Percentiles rank a stretch among this genome's conserved stretches.
phyloP scores from a whole-genome alignment of 345 rosid species.

The Gossypium ekmanianum region DNA sequence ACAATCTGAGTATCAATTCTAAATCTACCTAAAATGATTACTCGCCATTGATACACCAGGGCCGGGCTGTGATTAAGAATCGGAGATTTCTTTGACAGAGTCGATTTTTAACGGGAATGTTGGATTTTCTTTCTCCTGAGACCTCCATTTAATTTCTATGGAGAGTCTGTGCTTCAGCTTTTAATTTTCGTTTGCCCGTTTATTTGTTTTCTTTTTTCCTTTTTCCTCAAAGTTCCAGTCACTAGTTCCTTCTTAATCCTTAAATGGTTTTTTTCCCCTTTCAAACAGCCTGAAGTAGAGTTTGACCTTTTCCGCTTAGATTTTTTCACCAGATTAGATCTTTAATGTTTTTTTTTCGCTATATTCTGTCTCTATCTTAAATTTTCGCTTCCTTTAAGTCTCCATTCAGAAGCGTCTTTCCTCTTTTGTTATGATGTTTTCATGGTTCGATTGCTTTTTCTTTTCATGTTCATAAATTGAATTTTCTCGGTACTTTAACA shows the following conservation, averaged over 20 bases:
- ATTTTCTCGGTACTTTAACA: neutral
- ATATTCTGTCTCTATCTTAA: neutral
- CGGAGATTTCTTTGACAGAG: neutral
- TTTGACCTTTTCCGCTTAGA: neutral
- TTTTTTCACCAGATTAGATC: neutral
- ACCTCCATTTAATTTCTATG: neutral
- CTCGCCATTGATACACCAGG: neutral
- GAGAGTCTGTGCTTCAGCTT: neutral
- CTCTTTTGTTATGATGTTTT: neutral
- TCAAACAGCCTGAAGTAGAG: neutral
- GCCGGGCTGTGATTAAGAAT: neutral
- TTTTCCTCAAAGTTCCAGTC: neutral
- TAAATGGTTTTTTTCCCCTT: neutral
- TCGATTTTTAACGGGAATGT: neutral
- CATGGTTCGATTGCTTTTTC: neutral
- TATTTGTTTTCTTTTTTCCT: neutral
- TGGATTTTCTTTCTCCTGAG: conserved; percentile 5
- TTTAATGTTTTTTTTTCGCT: neutral
- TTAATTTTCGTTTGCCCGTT: neutral
- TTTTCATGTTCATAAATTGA: neutral
- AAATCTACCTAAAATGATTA: neutral
- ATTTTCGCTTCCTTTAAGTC: conserved; percentile 1
- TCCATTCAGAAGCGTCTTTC: neutral
- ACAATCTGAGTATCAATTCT: neutral
- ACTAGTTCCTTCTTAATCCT: neutral